These are phyloP conservation scores for Tylopilus subfusipes DNA, from an alignment of 768 basidiomycete genomes.

Conservation along the genomic window DNA sequence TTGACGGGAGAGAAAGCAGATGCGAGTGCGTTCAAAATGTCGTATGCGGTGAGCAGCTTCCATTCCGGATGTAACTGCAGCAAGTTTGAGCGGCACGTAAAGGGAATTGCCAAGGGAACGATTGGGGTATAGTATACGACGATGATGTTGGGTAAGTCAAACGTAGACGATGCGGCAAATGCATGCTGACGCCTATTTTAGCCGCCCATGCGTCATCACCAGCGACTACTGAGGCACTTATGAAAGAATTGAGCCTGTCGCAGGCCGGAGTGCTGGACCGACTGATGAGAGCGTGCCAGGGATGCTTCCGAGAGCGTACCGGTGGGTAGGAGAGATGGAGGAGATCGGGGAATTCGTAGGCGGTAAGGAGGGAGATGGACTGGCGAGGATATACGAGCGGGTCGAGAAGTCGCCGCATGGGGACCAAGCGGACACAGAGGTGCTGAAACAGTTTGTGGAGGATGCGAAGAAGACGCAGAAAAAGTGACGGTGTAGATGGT, in stretches of 20 bases:
- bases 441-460: conserved; percentile 43
- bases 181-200: conserved; percentile 19
- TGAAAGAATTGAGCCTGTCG: conserved; percentile 46
- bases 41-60: conserved; percentile 51
- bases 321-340: conserved; percentile 62
- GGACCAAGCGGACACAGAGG: conserved; percentile 38
- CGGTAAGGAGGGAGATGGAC: conserved; percentile 39
- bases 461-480: conserved; percentile 34
- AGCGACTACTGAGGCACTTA: conserved; percentile 55
- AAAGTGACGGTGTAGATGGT: conserved; percentile 1
- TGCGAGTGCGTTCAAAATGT: conserved; percentile 63
- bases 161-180: not conserved
- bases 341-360: conserved; percentile 59
- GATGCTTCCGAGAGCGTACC: conserved; percentile 62
- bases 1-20: conserved; percentile 51
- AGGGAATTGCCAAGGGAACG: conserved; percentile 57
- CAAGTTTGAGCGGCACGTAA: not conserved
- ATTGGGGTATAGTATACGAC: conserved; percentile 50
- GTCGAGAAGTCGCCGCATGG: conserved; percentile 40
- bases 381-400: conserved; percentile 44
- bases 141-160: conserved; percentile 48
- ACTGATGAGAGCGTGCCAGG: conserved; percentile 38
- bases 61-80: not conserved
- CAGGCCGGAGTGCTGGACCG: conserved; percentile 44
- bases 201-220: conserved; percentile 57